phyloP scores from a whole-genome alignment of 1,284 basidiomycete genomes.

The Rhodotorula sp. region DNA sequence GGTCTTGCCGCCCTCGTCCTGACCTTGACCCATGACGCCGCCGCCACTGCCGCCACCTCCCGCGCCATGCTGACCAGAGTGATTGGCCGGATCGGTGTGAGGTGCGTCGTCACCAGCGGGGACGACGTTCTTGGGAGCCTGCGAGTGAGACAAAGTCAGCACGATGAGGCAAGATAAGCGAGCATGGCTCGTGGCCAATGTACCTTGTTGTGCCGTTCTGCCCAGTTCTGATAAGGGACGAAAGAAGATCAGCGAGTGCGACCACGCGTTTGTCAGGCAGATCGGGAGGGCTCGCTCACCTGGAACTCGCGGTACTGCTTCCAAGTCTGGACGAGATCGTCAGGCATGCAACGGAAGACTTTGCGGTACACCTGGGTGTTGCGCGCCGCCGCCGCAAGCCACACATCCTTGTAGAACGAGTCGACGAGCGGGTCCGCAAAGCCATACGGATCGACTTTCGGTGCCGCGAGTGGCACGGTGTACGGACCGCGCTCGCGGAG shows the following conservation, averaged over 20 bases:
- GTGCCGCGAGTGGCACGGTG: slow-evolving; percentile 65
- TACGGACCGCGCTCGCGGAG: slow-evolving; percentile 49
- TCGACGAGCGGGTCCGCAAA: slow-evolving; percentile 86
- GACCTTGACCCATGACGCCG: slow-evolving; percentile 48
- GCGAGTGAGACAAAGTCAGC: not conserved
- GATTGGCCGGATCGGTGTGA: slow-evolving; percentile 46
- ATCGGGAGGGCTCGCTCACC: slow-evolving; percentile 15
- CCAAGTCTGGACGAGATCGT: slow-evolving; percentile 88
- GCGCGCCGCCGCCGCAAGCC: slow-evolving; percentile 60
- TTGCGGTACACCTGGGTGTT: slow-evolving; percentile 91
- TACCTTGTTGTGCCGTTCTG: slow-evolving; percentile 41
- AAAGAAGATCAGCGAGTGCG: slow-evolving; percentile 4
- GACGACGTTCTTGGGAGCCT: slow-evolving; percentile 48
- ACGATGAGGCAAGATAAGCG: too few species aligned
- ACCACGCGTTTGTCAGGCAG: slow-evolving; percentile 48
- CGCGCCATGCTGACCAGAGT: slow-evolving; percentile 51
- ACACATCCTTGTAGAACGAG: slow-evolving; percentile 80
- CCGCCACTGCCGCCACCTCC: slow-evolving; percentile 52
- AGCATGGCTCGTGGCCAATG: not conserved
- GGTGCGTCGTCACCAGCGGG: slow-evolving; percentile 45
- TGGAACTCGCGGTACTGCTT: slow-evolving; percentile 85
- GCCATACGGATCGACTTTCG: slow-evolving; percentile 68
- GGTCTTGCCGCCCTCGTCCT: slow-evolving; percentile 24
- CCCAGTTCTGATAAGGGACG: slow-evolving; percentile 18
- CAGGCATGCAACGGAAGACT: slow-evolving; percentile 87